Conservation (phyloP, 345 rosid genomes). For the Draba incana region DNA sequence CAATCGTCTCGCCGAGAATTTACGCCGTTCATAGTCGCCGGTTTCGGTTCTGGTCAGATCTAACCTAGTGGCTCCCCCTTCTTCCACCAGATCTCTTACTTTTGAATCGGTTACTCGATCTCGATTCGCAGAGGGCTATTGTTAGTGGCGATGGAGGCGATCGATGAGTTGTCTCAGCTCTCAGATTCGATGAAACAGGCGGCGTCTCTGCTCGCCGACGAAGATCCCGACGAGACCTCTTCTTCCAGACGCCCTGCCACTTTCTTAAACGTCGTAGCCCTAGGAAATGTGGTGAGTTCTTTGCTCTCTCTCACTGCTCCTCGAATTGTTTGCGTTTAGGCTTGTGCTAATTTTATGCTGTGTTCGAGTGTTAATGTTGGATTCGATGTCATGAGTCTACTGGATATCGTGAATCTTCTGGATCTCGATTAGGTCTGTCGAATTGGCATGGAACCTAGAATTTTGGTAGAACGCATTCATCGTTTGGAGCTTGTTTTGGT, state of each 20-base stretch:
- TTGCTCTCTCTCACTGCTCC: constrained; percentile 3
- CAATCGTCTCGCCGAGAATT: constrained; percentile 12
- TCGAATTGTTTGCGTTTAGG: not conserved
- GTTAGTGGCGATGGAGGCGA: constrained; percentile 75
- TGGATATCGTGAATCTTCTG: constrained; percentile 39
- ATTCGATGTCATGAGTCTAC: constrained; percentile 36
- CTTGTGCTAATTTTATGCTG: not conserved
- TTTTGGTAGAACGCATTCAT: constrained; percentile 10
- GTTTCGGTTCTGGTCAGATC: constrained; percentile 33
- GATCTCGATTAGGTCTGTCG: constrained; percentile 41
- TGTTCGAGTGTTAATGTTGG: constrained; percentile 26
- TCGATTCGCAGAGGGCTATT: constrained; percentile 29
- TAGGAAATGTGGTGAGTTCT: constrained; percentile 88
- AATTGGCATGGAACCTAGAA: constrained; percentile 4
- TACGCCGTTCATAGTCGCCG: constrained; percentile 3
- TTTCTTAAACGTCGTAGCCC: constrained; percentile 80
- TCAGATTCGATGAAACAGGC: constrained; percentile 92
- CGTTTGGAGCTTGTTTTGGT: constrained; percentile 10
- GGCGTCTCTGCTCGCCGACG: constrained; percentile 86
- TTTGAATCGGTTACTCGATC: constrained; percentile 26
- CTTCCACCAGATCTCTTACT: constrained; percentile 39
- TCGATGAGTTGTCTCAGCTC: constrained; percentile 87
- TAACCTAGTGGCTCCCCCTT: constrained; percentile 24
- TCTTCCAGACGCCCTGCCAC: constrained; percentile 69
- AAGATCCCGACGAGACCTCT: constrained; percentile 71